Conservation (phyloP, 495 filamentous ascomycete genomes). For the Ramalina peruviana region DNA sequence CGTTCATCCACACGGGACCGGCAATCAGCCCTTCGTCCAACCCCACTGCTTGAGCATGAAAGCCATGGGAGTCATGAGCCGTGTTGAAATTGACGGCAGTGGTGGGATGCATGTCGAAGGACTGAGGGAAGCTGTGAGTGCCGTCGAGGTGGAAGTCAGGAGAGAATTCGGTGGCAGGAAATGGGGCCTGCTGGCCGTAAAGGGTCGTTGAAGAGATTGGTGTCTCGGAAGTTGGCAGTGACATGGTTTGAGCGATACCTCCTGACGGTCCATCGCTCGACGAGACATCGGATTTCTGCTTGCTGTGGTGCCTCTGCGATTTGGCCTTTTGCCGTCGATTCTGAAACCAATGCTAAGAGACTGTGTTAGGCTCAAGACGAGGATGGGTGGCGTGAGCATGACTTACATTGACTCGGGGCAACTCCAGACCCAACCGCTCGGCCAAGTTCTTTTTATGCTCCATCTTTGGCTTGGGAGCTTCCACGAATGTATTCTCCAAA, state of each 20-base stretch:
- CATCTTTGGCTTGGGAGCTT: conserved; percentile 66
- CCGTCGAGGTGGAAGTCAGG: neutral
- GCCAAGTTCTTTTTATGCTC: conserved; percentile 62
- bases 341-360: conserved; percentile 77
- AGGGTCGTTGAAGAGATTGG: neutral
- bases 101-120: too few species aligned
- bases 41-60: neutral
- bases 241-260: neutral
- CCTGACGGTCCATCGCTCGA: conserved; percentile 9
- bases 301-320: conserved; percentile 52
- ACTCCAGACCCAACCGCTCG: conserved; percentile 54
- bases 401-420: conserved; percentile 65
- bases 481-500: conserved; percentile 58
- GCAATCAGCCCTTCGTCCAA: neutral
- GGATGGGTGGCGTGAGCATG: conserved; percentile 3
- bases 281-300: conserved; percentile 20
- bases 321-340: conserved; percentile 76
- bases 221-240: neutral
- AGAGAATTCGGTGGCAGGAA: neutral
- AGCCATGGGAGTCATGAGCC: neutral
- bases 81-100: too few species aligned
- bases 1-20: neutral
- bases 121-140: too few species aligned
- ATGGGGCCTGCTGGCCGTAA: neutral
- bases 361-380: conserved; percentile 3